Percentiles rank a stretch among this genome's conserved stretches.
Evolutionary conservation across 2,329 filamentous ascomycete species (phyloP).

Genomic region (Botrytis deweyae): DNA sequence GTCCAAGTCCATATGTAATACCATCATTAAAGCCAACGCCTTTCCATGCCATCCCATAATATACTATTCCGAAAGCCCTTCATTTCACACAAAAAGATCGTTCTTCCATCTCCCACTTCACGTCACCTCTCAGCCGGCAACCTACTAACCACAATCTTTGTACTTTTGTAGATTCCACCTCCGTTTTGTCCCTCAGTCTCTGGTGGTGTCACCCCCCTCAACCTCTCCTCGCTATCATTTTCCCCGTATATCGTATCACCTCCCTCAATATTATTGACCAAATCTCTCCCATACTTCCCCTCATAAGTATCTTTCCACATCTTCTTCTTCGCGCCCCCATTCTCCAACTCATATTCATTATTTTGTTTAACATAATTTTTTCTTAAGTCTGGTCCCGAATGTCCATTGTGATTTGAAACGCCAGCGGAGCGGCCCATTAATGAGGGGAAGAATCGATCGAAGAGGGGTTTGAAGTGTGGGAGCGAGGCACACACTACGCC

Average conservation of each 20-base stretch:
- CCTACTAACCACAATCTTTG: slow-evolving; percentile 6
- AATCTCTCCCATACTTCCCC: slow-evolving; percentile 1
- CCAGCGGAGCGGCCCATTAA: slow-evolving; percentile 1
- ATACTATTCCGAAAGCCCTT: background rate
- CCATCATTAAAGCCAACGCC: background rate
- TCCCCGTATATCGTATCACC: background rate
- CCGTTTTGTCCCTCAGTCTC: background rate
- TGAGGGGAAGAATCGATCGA: slow-evolving; percentile 12
- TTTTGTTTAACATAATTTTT: slow-evolving; percentile 6
- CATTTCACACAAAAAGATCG: background rate
- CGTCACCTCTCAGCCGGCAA: background rate
- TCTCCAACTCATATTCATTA: slow-evolving; percentile 11
- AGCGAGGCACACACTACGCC: slow-evolving; percentile 17
- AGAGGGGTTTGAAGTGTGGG: slow-evolving; percentile 19
- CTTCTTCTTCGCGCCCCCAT: background rate
- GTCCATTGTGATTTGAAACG: background rate
- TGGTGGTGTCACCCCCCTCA: background rate
- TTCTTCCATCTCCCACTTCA: background rate
- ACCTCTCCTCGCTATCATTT: slow-evolving; percentile 11
- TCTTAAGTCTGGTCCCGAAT: background rate
- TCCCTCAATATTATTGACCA: slow-evolving; percentile 6
- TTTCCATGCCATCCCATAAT: background rate
- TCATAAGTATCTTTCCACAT: slow-evolving; percentile 11
- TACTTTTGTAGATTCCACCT: background rate
- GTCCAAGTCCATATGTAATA: background rate